These are phyloP conservation scores for Sporothrix brunneoviolacea DNA, from an alignment of 2,329 filamentous ascomycete species.

Conservation along the genomic window DNA sequence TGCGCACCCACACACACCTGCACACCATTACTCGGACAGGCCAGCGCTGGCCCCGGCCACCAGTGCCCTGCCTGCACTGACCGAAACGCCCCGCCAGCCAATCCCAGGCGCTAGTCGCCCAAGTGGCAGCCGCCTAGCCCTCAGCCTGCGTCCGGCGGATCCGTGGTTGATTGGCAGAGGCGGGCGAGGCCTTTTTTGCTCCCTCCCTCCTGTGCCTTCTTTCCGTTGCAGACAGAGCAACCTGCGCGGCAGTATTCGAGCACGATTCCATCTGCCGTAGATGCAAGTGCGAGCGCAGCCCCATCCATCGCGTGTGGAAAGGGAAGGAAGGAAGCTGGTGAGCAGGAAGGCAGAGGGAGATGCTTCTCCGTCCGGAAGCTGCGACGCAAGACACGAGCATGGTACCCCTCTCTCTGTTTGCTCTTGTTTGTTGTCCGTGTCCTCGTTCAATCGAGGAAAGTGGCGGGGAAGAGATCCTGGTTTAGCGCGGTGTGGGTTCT, in stretches of 20 bases:
- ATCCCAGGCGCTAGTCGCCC: constrained; percentile 8
- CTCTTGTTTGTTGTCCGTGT: no score
- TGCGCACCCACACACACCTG: neutral
- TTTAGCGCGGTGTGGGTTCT: neutral
- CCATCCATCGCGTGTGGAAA: no score
- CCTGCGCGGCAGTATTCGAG: neutral
- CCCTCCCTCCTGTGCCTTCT: neutral
- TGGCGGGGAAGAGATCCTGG: neutral
- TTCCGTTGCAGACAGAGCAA: neutral
- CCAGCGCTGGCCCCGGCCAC: neutral
- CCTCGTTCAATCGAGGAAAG: constrained; percentile 1
- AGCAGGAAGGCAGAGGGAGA: neutral
- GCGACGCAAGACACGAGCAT: neutral
- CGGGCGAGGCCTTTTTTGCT: neutral
- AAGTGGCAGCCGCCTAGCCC: constrained; percentile 7
- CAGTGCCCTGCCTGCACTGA: neutral
- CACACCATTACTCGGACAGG: neutral
- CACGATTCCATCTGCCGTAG: neutral
- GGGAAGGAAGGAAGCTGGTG: neutral
- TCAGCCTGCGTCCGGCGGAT: constrained; percentile 15
- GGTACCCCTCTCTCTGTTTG: constrained; percentile 1
- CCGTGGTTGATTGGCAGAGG: constrained; percentile 10
- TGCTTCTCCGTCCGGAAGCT: neutral
- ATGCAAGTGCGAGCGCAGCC: no score
- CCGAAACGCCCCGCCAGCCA: constrained; percentile 9